Conservation (phyloP, 192 early-diverging fungal species). For the Linnemannia schmuckeri region DNA sequence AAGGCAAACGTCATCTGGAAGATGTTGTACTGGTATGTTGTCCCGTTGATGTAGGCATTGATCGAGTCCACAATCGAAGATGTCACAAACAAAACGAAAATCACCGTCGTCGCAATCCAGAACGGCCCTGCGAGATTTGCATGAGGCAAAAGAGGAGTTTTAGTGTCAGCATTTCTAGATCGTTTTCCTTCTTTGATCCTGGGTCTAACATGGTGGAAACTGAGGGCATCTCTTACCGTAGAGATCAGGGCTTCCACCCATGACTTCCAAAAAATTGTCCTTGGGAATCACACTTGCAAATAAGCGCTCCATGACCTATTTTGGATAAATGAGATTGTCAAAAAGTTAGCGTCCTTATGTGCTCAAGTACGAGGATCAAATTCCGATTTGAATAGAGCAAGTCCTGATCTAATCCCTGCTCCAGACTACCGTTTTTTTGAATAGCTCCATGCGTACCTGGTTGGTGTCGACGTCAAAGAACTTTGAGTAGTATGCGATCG, state of each 20-base stretch:
- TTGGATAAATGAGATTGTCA: background rate
- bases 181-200: too few species aligned
- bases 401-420: background rate
- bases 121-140: slow-evolving; percentile 78
- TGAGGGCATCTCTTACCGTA: slow-evolving; percentile 73
- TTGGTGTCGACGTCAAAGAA: slow-evolving; percentile 95
- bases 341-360: background rate
- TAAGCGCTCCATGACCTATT: slow-evolving; percentile 80
- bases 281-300: slow-evolving; percentile 77
- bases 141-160: background rate
- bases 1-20: slow-evolving; percentile 85
- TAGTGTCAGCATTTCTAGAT: background rate
- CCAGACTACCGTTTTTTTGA: too few species aligned
- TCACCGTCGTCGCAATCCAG: slow-evolving; percentile 98
- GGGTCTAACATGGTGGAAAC: background rate
- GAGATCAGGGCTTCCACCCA: slow-evolving; percentile 91
- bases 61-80: slow-evolving; percentile 91
- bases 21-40: slow-evolving; percentile 82
- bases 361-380: background rate
- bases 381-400: background rate
- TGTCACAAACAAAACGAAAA: slow-evolving; percentile 95
- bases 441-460: slow-evolving; percentile 65
- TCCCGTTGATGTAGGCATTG: slow-evolving; percentile 70
- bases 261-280: slow-evolving; percentile 83
- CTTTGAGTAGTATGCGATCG: slow-evolving; percentile 87